phyloP scores from a whole-genome alignment of 257 asterid species.

The Solanum boliviense region DNA sequence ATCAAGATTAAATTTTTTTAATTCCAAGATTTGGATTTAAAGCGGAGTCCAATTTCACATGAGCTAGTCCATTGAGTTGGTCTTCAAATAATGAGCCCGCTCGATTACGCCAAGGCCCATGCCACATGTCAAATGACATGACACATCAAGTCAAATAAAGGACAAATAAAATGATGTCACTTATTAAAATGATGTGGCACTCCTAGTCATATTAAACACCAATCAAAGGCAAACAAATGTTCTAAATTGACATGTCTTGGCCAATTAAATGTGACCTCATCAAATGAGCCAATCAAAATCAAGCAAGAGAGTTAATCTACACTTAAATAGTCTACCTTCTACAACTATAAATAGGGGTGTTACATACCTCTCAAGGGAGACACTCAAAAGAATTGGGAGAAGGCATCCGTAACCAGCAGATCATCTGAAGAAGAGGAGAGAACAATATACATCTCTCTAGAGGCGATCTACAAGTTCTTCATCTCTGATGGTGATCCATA shows the following conservation, averaged over 20 bases:
- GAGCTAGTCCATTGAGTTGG: neutral
- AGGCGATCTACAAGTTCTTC: too few species aligned
- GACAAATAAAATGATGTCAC: neutral
- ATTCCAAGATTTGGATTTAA: neutral
- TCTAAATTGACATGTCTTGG: neutral
- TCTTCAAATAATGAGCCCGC: neutral
- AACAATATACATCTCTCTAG: too few species aligned
- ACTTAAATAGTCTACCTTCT: too few species aligned
- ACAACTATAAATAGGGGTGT: too few species aligned
- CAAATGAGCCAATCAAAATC: neutral
- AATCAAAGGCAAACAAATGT: neutral
- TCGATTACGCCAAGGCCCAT: neutral
- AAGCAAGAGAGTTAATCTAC: neutral
- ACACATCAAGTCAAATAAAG: neutral
- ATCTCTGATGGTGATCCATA: too few species aligned
- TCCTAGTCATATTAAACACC: neutral
- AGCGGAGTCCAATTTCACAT: neutral
- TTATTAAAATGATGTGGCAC: neutral
- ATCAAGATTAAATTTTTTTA: neutral
- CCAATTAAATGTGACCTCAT: neutral
- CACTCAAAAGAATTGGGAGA: too few species aligned
- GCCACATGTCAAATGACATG: neutral
- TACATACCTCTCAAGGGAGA: too few species aligned
- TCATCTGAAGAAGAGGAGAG: too few species aligned
- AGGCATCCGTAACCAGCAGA: too few species aligned